phyloP scores from a whole-genome alignment of 2,329 filamentous ascomycete genomes.

The Fulvia fulva region DNA sequence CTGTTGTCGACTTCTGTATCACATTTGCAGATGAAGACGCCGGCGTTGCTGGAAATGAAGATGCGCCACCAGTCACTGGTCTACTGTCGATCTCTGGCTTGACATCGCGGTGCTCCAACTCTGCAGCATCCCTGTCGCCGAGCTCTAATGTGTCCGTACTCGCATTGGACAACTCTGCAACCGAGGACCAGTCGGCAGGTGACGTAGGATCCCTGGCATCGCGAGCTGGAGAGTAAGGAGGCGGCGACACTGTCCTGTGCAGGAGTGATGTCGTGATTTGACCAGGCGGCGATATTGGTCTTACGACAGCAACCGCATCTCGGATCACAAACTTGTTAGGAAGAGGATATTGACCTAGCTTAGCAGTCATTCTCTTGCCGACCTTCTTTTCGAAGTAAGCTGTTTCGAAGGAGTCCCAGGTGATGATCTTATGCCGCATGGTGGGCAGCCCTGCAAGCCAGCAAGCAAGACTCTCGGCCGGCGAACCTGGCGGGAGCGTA shows the following conservation, averaged over 20 bases:
- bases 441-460: slow-evolving; percentile 16
- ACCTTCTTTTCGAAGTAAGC: slow-evolving; percentile 17
- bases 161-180: neutral
- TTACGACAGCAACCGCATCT: neutral
- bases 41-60: neutral
- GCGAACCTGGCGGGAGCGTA: slow-evolving; percentile 9
- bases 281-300: neutral
- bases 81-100: neutral
- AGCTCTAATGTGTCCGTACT: slow-evolving; percentile 4
- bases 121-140: slow-evolving; percentile 1
- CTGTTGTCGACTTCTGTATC: neutral
- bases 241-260: slow-evolving; percentile 1
- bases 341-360: slow-evolving; percentile 16
- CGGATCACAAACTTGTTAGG: slow-evolving; percentile 14
- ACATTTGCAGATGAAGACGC: neutral
- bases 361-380: slow-evolving; percentile 14
- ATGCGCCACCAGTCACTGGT: neutral
- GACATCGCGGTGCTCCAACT: slow-evolving; percentile 1
- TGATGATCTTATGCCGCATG: slow-evolving; percentile 14
- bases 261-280: slow-evolving; percentile 1
- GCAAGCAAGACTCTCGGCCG: slow-evolving; percentile 14
- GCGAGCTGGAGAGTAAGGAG: slow-evolving; percentile 10
- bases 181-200: neutral
- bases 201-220: neutral
- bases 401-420: slow-evolving; percentile 13